Base-by-base conservation (phyloP, 1,139 yeast species). In the Candida glucosophila region DNA sequence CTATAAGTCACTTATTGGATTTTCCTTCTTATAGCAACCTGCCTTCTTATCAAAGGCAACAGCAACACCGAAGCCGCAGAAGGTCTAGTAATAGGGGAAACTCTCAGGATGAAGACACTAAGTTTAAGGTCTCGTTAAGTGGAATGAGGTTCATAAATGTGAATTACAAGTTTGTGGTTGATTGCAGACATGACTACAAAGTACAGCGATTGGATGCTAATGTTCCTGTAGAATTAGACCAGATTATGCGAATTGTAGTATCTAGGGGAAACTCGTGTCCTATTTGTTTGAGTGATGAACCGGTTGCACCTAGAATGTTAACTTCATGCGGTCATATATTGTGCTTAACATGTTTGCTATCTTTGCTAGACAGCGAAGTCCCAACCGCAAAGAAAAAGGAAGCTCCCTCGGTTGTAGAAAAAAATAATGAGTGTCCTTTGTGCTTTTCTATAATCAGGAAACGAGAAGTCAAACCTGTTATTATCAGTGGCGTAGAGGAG, bases 221-320 rank as follows among this genome's bases (percentile, higher is more conserved):
- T 44, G 54, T 74, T 5, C 79, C 85, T 0, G 60, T 90, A 3
- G 72, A 78, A 6, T 64, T 71, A 36, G 60, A 63, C 3, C 64
- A 71, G 23, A 77, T 90, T 4, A 55, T 79, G 20, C 62, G 95
- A 28, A 83, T 90, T 4, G 50, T 85, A 12, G 78, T 74, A 1
- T 81, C 92, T 8, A 71, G 66, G 36, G 82, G 86, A 9, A 72
- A 77, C 29, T 73, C 77, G 27, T 92, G 99, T 47, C 97, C 98
- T 1, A 90, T 92, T 19, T 92, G 99, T 48, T 60, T 90, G 11
- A 69, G 79, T 17, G 93, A 82, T 29, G 78, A 76, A 12, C 81
- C 90, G 6, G 69, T 81, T 19, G 96, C 97, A 0, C 97, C 98
- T 2, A 61, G 97, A 29, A 92, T 92, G 97, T 74, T 86, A 17